Base-by-base conservation (phyloP, 345 rosid species). In the Fremontodendron californicum region DNA sequence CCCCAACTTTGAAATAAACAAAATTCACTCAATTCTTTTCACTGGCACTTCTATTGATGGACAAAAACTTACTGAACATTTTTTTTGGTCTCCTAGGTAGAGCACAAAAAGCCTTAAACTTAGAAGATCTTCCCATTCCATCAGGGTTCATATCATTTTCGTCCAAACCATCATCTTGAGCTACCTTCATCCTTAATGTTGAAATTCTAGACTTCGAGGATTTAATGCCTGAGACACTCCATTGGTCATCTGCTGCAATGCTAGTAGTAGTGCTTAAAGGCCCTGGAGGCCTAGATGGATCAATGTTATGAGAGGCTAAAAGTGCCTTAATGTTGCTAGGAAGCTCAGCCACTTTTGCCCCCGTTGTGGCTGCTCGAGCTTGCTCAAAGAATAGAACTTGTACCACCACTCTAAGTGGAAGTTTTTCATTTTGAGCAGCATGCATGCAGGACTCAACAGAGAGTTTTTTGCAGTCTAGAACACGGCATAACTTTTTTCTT, bases 401-500 rank as follows among this genome's bases (percentile, higher is more conserved):
- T 3, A 96, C 98, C 51, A 96, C 99, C 3, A 96, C 98, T 77
- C 99, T 86, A 8, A 96, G 73, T 0, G 99, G 99, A 57, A 96
- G 94, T 60, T 89, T 77, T 86, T 96, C 99, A 57, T 96, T 96
- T 73, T 91, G 98, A 0, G 99, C 98, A 0, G 97, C 99, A 72
- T 96, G 98, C 97, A 93, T 93, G 83, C 99, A 96, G 37, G 96
- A 97, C 78, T 96, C 97, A 82, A 92, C 88, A 4, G 99, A 91
- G 3, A 96, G 90, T 78, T 90, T 96, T 86, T 89, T 96, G 92
- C 99, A 96, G 90, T 96, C 89, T 33, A 96, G 85, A n/a, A 88
- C 83, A 77, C 97, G 83, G 51, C 99, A 96, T 39, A 92, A 58
- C 73, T 92, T 87, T 79, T 96, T 96, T 60, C 98, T 81, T 75